phyloP scores from a whole-genome alignment of 2,329 filamentous ascomycete species.

The Tricladium varicosporioides region DNA sequence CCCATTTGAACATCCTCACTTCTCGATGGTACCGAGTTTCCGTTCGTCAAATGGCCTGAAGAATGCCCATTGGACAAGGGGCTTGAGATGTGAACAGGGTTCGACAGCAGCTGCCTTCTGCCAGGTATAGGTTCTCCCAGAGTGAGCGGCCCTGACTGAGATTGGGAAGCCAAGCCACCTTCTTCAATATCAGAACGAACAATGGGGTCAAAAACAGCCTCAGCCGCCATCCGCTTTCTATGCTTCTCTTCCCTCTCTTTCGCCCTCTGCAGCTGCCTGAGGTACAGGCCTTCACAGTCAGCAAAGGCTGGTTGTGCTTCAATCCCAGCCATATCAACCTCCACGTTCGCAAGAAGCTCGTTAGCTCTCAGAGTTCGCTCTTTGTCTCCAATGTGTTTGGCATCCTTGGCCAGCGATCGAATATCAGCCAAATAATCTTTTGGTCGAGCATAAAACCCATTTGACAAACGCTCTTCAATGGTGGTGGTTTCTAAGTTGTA shows the following conservation, averaged over 20 bases:
- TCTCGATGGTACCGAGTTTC: conserved; percentile 47
- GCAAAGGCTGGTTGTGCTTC: conserved; percentile 64
- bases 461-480: conserved; percentile 94
- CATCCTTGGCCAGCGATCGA: conserved; percentile 79
- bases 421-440: conserved; percentile 89
- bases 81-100: conserved; percentile 47
- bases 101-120: conserved; percentile 29
- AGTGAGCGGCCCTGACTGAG: conserved; percentile 49
- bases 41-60: conserved; percentile 48
- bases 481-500: conserved; percentile 93
- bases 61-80: conserved; percentile 60
- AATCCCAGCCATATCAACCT: conserved; percentile 83
- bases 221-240: conserved; percentile 43
- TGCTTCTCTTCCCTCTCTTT: conserved; percentile 58
- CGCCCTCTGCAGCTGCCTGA: conserved; percentile 66
- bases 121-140: conserved; percentile 65
- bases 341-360: conserved; percentile 88
- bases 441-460: conserved; percentile 91
- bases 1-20: conserved; percentile 61
- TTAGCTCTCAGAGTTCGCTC: conserved; percentile 84
- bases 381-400: conserved; percentile 76
- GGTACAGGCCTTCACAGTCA: conserved; percentile 81
- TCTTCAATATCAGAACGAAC: conserved; percentile 49
- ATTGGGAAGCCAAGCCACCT: conserved; percentile 38
- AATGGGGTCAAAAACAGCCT: conserved; percentile 26